Conservation (phyloP, 164 flowering plant species). For the Magnolia kwangsiensis region DNA sequence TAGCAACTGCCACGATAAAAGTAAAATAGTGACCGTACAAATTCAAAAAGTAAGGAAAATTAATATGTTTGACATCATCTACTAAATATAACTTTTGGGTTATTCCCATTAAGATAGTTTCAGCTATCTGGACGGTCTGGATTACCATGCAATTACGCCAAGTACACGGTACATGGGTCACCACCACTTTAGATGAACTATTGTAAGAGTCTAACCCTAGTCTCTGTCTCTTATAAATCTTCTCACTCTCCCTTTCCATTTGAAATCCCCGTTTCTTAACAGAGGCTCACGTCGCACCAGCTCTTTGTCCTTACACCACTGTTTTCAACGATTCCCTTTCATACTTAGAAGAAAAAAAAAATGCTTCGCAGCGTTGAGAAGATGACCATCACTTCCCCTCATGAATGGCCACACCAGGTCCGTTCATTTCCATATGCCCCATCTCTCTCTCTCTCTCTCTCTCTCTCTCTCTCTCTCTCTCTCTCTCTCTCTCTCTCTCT, state of each 20-base stretch:
- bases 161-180: too few species aligned
- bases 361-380: conserved; percentile 10
- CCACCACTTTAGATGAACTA: too few species aligned
- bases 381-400: conserved; percentile 18
- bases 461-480: not conserved
- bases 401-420: conserved; percentile 27
- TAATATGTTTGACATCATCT: too few species aligned
- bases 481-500: not conserved
- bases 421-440: not conserved
- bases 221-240: not conserved
- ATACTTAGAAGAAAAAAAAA: not conserved
- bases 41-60: too few species aligned
- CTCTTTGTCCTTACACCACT: conserved; percentile 39
- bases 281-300: conserved; percentile 34
- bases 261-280: not conserved
- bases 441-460: too few species aligned
- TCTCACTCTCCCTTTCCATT: not conserved
- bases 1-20: too few species aligned
- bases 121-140: too few species aligned
- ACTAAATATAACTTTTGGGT: too few species aligned
- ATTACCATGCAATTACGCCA: too few species aligned
- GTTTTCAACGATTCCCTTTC: conserved; percentile 20
- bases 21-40: too few species aligned
- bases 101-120: too few species aligned
- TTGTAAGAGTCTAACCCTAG: too few species aligned